Evolutionary conservation across 305 asterid genomes (phyloP).

Genomic region (Fraxinus floribunda): DNA sequence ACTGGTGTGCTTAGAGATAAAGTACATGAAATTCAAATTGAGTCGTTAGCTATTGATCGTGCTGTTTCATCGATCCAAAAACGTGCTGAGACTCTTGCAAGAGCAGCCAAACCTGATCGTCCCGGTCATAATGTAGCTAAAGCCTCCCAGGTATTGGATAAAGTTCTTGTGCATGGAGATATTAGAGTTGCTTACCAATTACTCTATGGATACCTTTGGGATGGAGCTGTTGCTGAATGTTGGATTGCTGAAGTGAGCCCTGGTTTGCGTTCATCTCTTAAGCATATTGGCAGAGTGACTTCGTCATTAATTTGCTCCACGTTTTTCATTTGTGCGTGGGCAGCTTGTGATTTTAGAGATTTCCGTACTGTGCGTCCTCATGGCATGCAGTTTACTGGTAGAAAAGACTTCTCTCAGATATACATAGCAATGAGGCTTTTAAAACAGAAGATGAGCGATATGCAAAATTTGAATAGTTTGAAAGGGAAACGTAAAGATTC

Average conservation of each 20-base stretch:
- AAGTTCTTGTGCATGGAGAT: conserved; percentile 79
- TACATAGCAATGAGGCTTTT: conserved; percentile 77
- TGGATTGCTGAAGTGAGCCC: conserved; percentile 88
- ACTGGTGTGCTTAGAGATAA: conserved; percentile 51
- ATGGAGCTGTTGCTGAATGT: conserved; percentile 67
- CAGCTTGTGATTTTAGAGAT: conserved; percentile 90
- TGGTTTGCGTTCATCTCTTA: conserved; percentile 69
- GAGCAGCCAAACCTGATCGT: conserved; percentile 68
- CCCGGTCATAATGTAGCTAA: conserved; percentile 75
- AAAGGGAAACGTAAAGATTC: conserved; percentile 39
- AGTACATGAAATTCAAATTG: conserved; percentile 56
- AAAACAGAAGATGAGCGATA: conserved; percentile 66
- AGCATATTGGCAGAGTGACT: conserved; percentile 60
- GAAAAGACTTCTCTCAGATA: conserved; percentile 80
- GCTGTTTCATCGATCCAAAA: conserved; percentile 78
- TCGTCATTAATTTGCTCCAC: conserved; percentile 70
- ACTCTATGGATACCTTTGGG: conserved; percentile 72
- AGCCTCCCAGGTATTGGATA: conserved; percentile 74
- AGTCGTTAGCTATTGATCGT: conserved; percentile 56
- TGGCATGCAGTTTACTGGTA: conserved; percentile 80
- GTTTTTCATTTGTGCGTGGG: conserved; percentile 96
- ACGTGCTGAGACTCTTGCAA: conserved; percentile 73
- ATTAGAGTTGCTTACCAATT: conserved; percentile 56
- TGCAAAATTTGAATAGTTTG: conserved; percentile 41
- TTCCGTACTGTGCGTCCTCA: conserved; percentile 65